These are phyloP conservation scores for Colletotrichum sidae DNA, from an alignment of 2,329 filamentous ascomycete genomes.

Conservation along the genomic window DNA sequence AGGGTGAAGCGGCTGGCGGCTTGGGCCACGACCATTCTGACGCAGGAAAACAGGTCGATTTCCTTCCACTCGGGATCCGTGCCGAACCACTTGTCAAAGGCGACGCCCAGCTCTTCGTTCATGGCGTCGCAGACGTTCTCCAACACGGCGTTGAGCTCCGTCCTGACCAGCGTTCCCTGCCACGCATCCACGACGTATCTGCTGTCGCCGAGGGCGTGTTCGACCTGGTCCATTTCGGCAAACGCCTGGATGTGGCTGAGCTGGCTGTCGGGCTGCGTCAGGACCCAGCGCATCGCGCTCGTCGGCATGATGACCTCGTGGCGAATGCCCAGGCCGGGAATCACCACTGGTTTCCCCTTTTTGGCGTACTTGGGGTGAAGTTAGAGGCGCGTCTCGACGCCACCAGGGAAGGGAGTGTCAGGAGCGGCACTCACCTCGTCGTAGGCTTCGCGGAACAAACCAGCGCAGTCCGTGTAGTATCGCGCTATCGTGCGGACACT, in stretches of 20 bases:
- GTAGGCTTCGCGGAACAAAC: slow-evolving; percentile 46
- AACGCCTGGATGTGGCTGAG: slow-evolving; percentile 51
- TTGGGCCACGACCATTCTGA: slow-evolving; percentile 47
- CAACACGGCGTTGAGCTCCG: slow-evolving; percentile 48
- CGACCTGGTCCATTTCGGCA: slow-evolving; percentile 50
- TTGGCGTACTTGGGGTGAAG: slow-evolving; percentile 51
- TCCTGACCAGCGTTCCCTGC: slow-evolving; percentile 50
- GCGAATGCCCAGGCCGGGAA: slow-evolving; percentile 53
- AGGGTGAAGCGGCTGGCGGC: slow-evolving; percentile 47
- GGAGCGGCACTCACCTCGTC: slow-evolving; percentile 40
- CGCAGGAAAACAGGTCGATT: slow-evolving; percentile 43
- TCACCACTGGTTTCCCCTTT: slow-evolving; percentile 52
- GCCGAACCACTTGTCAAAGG: slow-evolving; percentile 50
- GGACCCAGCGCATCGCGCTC: slow-evolving; percentile 52
- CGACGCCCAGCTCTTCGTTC: slow-evolving; percentile 48
- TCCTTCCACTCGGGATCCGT: slow-evolving; percentile 49
- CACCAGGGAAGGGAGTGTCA: neutral
- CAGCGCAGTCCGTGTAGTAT: slow-evolving; percentile 46
- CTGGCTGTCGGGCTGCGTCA: slow-evolving; percentile 52
- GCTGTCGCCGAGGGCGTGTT: slow-evolving; percentile 51
- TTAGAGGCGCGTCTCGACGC: neutral
- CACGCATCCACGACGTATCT: slow-evolving; percentile 48
- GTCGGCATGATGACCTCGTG: slow-evolving; percentile 57
- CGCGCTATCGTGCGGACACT: slow-evolving; percentile 44
- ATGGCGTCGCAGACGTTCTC: slow-evolving; percentile 48